Percentiles rank a stretch among this genome's conserved stretches.
phyloP scores from a whole-genome alignment of 139 green algal genomes.

The Spirogloea muscicola region DNA sequence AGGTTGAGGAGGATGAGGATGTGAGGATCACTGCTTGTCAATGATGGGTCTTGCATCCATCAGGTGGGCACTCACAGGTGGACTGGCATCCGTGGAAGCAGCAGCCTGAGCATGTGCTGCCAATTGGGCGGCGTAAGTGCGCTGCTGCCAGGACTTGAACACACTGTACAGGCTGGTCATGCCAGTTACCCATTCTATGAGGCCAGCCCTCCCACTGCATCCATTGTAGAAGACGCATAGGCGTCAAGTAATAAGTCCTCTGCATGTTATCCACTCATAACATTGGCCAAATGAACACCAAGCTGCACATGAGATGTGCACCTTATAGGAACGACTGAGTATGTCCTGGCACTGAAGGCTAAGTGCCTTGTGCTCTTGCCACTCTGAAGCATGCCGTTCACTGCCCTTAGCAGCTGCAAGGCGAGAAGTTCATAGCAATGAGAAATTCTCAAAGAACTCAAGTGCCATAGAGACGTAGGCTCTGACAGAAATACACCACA shows the following conservation, averaged over 20 bases:
- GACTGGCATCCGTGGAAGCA: not conserved
- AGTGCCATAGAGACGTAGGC: too few relatives aligned
- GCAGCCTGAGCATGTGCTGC: not conserved
- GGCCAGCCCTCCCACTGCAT: conserved; percentile 65
- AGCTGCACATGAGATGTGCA: too few relatives aligned
- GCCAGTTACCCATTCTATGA: conserved; percentile 80
- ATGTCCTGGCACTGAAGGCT: conserved; percentile 42
- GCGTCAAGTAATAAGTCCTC: too few relatives aligned
- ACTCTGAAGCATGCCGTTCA: conserved; percentile 55
- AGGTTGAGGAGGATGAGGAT: conserved; percentile 2
- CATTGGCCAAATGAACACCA: too few relatives aligned
- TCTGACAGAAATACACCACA: too few relatives aligned
- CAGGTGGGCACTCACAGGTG: too few relatives aligned
- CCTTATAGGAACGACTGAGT: conserved; percentile 75
- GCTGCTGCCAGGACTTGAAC: conserved; percentile 75
- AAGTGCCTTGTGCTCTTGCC: conserved; percentile 6
- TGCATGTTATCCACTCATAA: too few relatives aligned
- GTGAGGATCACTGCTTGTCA: too few relatives aligned
- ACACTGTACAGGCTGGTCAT: conserved; percentile 71
- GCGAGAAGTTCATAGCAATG: too few relatives aligned
- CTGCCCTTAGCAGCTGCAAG: conserved; percentile 43
- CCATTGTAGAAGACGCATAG: too few relatives aligned
- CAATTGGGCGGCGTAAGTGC: not conserved
- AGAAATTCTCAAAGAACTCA: too few relatives aligned
- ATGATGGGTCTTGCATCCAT: too few relatives aligned